phyloP scores from a whole-genome alignment of 2,329 filamentous ascomycete species.

The Xylariaceae sp. region DNA sequence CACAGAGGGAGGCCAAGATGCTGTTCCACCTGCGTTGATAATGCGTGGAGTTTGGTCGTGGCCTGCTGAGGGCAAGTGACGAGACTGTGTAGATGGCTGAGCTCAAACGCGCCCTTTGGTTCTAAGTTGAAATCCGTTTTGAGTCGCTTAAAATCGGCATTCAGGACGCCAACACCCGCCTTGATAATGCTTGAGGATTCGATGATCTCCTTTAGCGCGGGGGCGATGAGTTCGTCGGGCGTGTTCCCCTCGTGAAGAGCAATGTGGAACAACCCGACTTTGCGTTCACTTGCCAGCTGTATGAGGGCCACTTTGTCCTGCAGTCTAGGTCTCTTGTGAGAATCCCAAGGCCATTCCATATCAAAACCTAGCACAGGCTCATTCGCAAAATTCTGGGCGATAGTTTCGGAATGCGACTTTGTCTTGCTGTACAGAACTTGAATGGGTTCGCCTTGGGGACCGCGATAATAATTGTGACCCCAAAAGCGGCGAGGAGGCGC shows the following conservation, averaged over 20 bases:
- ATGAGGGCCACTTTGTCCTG: no score
- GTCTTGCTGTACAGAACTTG: slow-evolving; percentile 31
- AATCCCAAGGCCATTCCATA: no score
- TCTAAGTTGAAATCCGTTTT: slow-evolving; percentile 27
- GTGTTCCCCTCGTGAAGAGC: slow-evolving; percentile 34
- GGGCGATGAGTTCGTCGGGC: slow-evolving; percentile 35
- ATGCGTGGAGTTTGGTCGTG: slow-evolving; percentile 25
- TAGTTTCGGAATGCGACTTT: slow-evolving; percentile 34
- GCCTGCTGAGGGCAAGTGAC: slow-evolving; percentile 19
- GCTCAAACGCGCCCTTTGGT: slow-evolving; percentile 35
- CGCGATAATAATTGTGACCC: slow-evolving; percentile 29
- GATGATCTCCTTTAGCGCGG: slow-evolving; percentile 35
- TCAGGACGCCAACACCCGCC: slow-evolving; percentile 33
- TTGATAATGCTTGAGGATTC: slow-evolving; percentile 36
- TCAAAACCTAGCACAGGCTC: no score
- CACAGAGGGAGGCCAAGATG: slow-evolving; percentile 36
- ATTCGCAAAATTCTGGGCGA: no score
- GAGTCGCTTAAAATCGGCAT: slow-evolving; percentile 33
- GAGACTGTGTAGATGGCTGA: slow-evolving; percentile 36
- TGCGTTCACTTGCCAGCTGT: no score
- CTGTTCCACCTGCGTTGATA: slow-evolving; percentile 30
- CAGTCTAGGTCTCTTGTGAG: no score
- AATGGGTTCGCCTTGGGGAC: slow-evolving; percentile 15
- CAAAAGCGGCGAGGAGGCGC: slow-evolving; percentile 23
- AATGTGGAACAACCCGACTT: slow-evolving; percentile 38